Base-by-base conservation (phyloP, 2,329 filamentous ascomycete genomes). In the Aspergillus hortae region DNA sequence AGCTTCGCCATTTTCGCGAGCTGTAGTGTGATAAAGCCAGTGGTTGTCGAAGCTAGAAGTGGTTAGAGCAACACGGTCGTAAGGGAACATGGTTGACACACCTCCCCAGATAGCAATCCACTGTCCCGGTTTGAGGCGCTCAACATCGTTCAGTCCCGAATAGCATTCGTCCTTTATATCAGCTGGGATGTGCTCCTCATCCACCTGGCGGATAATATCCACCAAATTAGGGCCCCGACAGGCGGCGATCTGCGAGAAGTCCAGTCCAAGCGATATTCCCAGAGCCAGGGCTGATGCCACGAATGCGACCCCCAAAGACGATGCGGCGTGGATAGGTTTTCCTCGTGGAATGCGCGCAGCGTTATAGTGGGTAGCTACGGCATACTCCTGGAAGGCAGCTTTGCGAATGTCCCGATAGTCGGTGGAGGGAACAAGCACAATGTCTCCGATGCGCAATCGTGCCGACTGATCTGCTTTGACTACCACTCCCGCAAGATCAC, bases 31-130 rank as follows among this genome's bases (percentile, higher is more conserved):
- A 88, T 74, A 56, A 84, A 80, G 0, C 86, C 88, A 1, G 85
- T 88, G 0, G 85, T 89, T 0, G 86, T 87, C 1, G 86, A 89
- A 1, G 77, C 79, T 81, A 25, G 10, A 5, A 2, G 12, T 33
- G 11, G 56, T 49, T 15, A 38, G 4, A 21, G 14, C 11, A 2
- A 19, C 4, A 25, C 21, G 14, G 23, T 17, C 40, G 10, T 14
- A 6, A n/a, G 40, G 15, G 40, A 10, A n/a, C 6, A 17, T 7
- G 19, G 17, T 7, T 10, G n/a, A 58, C 74, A 63, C 59, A 76
- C 83, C 88, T 51, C 88, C 88, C 87, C 88, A 91, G 44, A 91
- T 82, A 1, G 82, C 83, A 36, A 91, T 70, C 81, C 86, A 90
- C 54, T 91, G 87, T 0, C 85, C 86, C 0, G 69, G 59, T 40